Evolutionary conservation across 2,329 filamentous ascomycete genomes (phyloP), one percentile per base, ranked within the genome.

Genomic region (Stagonosporopsis cucurbitacearum): DNA sequence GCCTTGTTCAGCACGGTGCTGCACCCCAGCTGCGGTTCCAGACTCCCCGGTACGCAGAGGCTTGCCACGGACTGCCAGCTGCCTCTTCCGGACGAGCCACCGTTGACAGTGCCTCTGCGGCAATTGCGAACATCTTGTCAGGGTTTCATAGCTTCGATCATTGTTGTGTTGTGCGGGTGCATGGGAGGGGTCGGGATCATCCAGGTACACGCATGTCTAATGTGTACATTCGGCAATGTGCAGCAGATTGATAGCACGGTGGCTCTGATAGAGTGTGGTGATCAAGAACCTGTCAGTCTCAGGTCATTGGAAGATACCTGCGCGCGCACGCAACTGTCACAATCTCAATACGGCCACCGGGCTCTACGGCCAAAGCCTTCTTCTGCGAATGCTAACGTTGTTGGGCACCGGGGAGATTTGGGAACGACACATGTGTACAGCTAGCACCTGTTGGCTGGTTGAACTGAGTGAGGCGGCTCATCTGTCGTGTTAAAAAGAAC

Each of bases 121-220:
- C 57, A 50, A 59, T 59, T 65, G 65, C 59, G 61, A 66, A 53
- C 62, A 66, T 39, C 53, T 52, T 69, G 62, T 63, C 59, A 49
- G 49, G 53, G 70, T 72, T 72, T 72, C 66, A 65, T 40, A 54
- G 47, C 40, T 37, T 48, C 39, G 45, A 52, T 58, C 49, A 52
- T 43, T n/a, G n/a, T 56, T 52, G 39, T 48, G 39, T 36, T 22
- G 35, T 39, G n/a, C 36, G 9, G 43, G 42, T 22, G 35, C 25
- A 48, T 49, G 49, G 39, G 49, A n/a, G 44, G 44, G 30, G 44
- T 57, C 54, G 53, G 57, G 54, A 50, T 46, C 54, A 57, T 22
- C 58, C 50, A 64, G 46, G 33, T n/a, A n/a, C 52, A 47, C 32
- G 26, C 57, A 59, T 47, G 57, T 60, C 54, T 57, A 57, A 60